These are phyloP conservation scores for Trichoderma atroviride DNA, from an alignment of 2,329 filamentous ascomycete genomes.

Conservation along the genomic window DNA sequence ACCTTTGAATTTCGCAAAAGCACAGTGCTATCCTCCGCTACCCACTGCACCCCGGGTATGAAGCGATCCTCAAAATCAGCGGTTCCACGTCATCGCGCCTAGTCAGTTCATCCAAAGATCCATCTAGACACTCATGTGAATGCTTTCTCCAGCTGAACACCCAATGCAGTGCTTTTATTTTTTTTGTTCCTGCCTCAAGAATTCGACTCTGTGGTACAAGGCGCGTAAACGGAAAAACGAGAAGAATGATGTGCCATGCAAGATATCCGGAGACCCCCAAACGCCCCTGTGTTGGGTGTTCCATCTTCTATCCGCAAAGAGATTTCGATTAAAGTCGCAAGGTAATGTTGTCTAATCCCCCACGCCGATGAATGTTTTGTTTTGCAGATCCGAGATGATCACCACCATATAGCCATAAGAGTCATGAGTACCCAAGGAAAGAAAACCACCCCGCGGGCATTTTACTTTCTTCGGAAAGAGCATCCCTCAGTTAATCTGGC, in stretches of 20 bases:
- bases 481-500: conserved; percentile 98
- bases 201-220: conserved; percentile 51
- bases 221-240: conserved; percentile 51
- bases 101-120: conserved; percentile 41
- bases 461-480: conserved; percentile 99
- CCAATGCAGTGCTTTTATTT: conserved; percentile 53
- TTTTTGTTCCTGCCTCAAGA: conserved; percentile 46
- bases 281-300: conserved; percentile 69
- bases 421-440: conserved; percentile 54
- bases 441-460: conserved; percentile 49
- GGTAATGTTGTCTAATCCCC: conserved; percentile 53
- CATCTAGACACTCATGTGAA: conserved; percentile 58
- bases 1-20: conserved; percentile 63
- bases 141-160: conserved; percentile 61
- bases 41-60: conserved; percentile 58
- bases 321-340: conserved; percentile 50
- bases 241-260: conserved; percentile 62
- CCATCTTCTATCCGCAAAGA: conserved; percentile 73
- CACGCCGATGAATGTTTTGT: conserved; percentile 48
- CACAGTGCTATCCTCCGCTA: conserved; percentile 53
- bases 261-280: conserved; percentile 81
- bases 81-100: conserved; percentile 64
- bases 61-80: conserved; percentile 64
- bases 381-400: conserved; percentile 64
- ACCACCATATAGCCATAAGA: conserved; percentile 54